phyloP scores from a whole-genome alignment of 2,329 filamentous ascomycete genomes.

The Fusarium sp. region DNA sequence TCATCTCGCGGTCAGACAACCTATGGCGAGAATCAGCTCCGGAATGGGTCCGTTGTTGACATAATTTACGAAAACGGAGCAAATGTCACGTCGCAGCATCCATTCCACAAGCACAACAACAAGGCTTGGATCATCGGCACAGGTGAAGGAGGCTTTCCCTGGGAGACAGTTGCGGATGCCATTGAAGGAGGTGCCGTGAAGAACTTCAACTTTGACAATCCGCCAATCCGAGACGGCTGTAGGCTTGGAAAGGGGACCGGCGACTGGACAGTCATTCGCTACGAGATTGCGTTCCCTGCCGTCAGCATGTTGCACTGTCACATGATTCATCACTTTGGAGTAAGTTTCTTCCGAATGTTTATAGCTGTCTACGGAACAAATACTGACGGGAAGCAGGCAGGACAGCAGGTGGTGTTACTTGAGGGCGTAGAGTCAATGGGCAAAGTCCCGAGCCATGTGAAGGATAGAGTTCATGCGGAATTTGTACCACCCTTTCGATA shows the following conservation, averaged over 20 bases:
- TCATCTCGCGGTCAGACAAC: neutral
- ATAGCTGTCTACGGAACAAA: neutral
- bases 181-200: neutral
- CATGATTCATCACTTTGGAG: neutral
- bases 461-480: neutral
- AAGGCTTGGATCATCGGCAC: neutral
- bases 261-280: neutral
- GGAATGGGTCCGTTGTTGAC: neutral
- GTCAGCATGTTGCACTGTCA: constrained; percentile 1
- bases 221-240: neutral
- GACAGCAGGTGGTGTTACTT: neutral
- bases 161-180: neutral
- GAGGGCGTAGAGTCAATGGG: neutral
- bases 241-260: neutral
- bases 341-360: neutral
- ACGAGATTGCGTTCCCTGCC: neutral
- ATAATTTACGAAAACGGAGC: neutral
- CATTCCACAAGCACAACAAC: neutral
- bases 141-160: neutral
- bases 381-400: neutral
- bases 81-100: neutral
- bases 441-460: neutral
- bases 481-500: neutral
- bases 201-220: neutral
- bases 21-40: neutral